Base-by-base conservation (phyloP, 2,329 filamentous ascomycete species). In the Nannizziopsis barbatae region DNA sequence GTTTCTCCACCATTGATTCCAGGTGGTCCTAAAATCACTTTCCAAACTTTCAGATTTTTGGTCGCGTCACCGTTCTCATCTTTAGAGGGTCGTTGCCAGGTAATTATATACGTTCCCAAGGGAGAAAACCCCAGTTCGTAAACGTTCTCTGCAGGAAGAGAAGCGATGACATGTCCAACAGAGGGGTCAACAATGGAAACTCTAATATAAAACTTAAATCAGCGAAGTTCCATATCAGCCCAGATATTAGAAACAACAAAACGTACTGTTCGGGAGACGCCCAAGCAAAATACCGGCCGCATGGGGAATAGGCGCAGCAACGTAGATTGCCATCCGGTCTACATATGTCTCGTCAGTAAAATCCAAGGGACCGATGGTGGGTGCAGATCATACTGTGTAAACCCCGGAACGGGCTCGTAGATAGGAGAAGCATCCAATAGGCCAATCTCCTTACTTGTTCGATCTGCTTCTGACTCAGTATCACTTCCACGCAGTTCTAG, bases 11-110 rank as follows among this genome's bases (percentile, higher is more conserved):
- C 62, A 52, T 56, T 52, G 42, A 51, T 53, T 41, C 79, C 71
- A 10, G 75, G 65, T 48, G 66, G 65, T 7, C 84, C 80, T 62
- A 90, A 84, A 48, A 86, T 71, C 45, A 86, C 88, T 63, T 81
- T 81, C 92, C 92, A 98, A 59, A 98, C 83, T 75, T 95, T 96
- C 56, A 98, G 74, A 65, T 98, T 98, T 78, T 95, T 95, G 58
- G 80, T 83, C 40, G 92, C 88, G 67, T 95, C 87, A 50, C 92
- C 92, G 52, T 85, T 83, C 62, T 90, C 90, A 62, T 96, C 90
- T 73, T 96, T 96, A 56, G 79, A 76, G 7, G 88, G 84, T 32
- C 92, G 82, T 73, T 98, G 90, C 88, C 89, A 96, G 47, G 92
- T 96, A 64, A 94, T 95, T 64, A 96, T 74, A 68, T 86, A 98